phyloP scores from a whole-genome alignment of 495 filamentous ascomycete genomes.

The Friedmanniomyces simplex region DNA sequence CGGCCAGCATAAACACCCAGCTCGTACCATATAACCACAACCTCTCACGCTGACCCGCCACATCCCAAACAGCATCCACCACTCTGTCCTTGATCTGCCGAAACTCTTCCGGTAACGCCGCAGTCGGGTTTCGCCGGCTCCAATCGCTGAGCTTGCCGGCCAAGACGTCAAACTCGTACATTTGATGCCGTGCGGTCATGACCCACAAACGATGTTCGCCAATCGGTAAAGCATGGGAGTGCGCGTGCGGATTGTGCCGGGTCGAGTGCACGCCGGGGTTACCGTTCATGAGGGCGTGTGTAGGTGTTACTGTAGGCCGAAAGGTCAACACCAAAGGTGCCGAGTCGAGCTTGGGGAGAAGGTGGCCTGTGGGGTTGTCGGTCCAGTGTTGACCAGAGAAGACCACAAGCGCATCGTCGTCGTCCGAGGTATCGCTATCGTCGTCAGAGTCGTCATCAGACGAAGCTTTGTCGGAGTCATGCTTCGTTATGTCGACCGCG shows the following conservation, averaged over 20 bases:
- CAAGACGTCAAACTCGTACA: conserved; percentile 66
- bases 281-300: conserved; percentile 33
- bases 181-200: conserved; percentile 62
- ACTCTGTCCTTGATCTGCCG: conserved; percentile 58
- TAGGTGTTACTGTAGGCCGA: conserved; percentile 39
- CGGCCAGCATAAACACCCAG: conserved; percentile 90
- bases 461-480: conserved; percentile 27
- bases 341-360: conserved; percentile 67
- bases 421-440: conserved; percentile 28
- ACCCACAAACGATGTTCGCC: conserved; percentile 57
- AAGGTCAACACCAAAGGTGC: conserved; percentile 66
- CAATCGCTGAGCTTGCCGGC: conserved; percentile 68
- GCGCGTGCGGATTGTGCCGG: conserved; percentile 38
- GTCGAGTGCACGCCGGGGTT: conserved; percentile 36
- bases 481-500: conserved; percentile 23
- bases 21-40: conserved; percentile 78
- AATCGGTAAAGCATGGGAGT: conserved; percentile 33
- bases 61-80: conserved; percentile 80
- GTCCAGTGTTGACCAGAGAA: conserved; percentile 49
- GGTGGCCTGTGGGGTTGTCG: conserved; percentile 52
- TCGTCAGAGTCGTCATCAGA: conserved; percentile 42
- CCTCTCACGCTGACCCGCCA: conserved; percentile 43
- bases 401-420: conserved; percentile 14
- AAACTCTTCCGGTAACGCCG: conserved; percentile 63
- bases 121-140: conserved; percentile 72